Conservation (phyloP, 768 basidiomycete species). For the Pleurotus citrinopileatus region DNA sequence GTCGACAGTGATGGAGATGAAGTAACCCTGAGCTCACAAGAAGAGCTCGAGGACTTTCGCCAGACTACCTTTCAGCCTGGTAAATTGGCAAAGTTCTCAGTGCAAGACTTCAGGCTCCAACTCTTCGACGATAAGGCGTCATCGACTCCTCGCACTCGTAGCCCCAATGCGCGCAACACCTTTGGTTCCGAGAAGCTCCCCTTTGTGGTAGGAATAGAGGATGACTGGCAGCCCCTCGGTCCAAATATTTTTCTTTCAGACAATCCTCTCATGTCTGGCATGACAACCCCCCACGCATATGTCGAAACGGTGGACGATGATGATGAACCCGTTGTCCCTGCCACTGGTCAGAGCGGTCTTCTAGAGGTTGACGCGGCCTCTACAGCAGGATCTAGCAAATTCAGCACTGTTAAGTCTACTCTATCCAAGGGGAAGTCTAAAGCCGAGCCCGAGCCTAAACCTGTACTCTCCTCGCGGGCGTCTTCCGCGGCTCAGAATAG, state of each 20-base stretch:
- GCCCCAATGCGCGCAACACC: slow-evolving; percentile 48
- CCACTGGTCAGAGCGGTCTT: slow-evolving; percentile 24
- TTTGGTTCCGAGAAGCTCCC: slow-evolving; percentile 51
- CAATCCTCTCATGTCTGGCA: slow-evolving; percentile 27
- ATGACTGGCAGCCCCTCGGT: slow-evolving; percentile 61
- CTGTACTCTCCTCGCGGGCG: neutral
- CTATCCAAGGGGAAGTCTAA: slow-evolving; percentile 51
- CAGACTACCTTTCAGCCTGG: slow-evolving; percentile 26
- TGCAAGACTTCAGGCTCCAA: slow-evolving; percentile 54
- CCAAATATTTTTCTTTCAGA: neutral
- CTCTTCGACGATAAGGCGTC: slow-evolving; percentile 27
- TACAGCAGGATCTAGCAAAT: slow-evolving; percentile 6
- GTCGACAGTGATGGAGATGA: slow-evolving; percentile 71
- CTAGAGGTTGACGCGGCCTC: slow-evolving; percentile 30
- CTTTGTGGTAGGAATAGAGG: slow-evolving; percentile 45
- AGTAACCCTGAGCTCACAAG: slow-evolving; percentile 73
- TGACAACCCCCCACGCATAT: slow-evolving; percentile 56
- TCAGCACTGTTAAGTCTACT: slow-evolving; percentile 10
- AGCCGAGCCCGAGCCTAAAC: slow-evolving; percentile 24
- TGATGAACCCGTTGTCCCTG: slow-evolving; percentile 24
- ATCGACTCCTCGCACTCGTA: slow-evolving; percentile 23
- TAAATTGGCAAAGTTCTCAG: slow-evolving; percentile 53
- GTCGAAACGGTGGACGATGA: slow-evolving; percentile 47
- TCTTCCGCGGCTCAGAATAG: slow-evolving; percentile 4
- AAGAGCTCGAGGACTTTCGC: slow-evolving; percentile 78